Base-by-base conservation (phyloP, 2,329 filamentous ascomycete species). In the Cercospora beticola region DNA sequence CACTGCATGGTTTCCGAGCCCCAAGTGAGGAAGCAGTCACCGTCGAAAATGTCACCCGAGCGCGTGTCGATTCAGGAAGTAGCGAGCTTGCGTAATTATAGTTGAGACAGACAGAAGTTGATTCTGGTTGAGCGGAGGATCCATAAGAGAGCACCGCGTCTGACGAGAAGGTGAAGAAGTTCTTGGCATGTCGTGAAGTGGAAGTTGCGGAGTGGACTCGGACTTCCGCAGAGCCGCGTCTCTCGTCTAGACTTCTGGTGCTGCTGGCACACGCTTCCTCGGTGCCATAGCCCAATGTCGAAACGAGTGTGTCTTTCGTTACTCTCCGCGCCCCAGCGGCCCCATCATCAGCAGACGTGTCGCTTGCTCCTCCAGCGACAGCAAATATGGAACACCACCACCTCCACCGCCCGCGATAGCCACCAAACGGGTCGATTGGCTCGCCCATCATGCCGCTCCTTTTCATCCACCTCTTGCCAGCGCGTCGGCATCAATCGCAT, bases 301-400 rank as follows among this genome's bases (percentile, higher is more conserved):
- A 72, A 70, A 68, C 72, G 72, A 40, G 52, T 71, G 60, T 71
- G 70, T 66, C 64, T 70, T 54, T 72, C 71, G 31, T 62, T 71
- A 5, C 57, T 72, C 64, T 58, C 68, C 58, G 62, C 70, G 63
- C 68, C 68, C 8, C 64, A 33, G 46, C 68, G 67, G 33, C 62
- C 68, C n/a, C 46, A 54, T 36, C 52, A 62, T 40, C 65, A 61
- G 31, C 62, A 64, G 12, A 21, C 56, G 16, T 67, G 26, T 62
- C 56, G 63, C 43, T 63, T 43, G 10, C 31, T 36, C 18, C 56
- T 59, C 9, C 56, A 36, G 62, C 65, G 43, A 69, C 71, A 68
- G 62, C 63, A 30, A 26, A 36, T 57, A 61, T 66, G 54, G 57
- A 57, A 26, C 58, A 33, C 58, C 52, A 28, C 54, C 46, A n/a